Base-by-base conservation (phyloP, 495 filamentous ascomycete genomes). In the Penicillium alfredii region DNA sequence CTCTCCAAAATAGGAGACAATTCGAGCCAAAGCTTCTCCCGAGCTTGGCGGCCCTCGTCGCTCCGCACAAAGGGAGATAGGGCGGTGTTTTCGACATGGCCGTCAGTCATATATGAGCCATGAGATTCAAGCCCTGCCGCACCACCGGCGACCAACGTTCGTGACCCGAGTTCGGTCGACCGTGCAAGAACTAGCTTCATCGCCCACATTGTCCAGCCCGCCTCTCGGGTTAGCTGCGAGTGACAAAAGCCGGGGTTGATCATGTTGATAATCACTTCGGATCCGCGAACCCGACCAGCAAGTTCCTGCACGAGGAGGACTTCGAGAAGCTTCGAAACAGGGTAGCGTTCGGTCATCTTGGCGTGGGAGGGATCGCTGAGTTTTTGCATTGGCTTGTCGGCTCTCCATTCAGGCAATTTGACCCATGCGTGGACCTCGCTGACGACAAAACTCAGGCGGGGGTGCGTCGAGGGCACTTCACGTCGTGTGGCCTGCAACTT, bases 11-110 rank as follows among this genome's bases (percentile, higher is more conserved):
- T 72, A 14, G 38, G 42, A 10, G 53, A 51, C 6, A 80, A 18
- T 55, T 82, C 74, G n/a, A 41, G 40, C 64, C 77, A 73, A 6
- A 82, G 58, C 50, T 58, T 63, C 49, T 64, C 56, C 32, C 78
- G 63, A 23, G 67, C 64, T 33, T 67, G 32, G 4, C 35, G 23
- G 4, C 63, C 65, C 15, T 72, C 55, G 1, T 53, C 43, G 33
- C 61, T 65, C 9, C 37, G 53, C 4, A 72, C 68, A 35, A 68
- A 53, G 17, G 55, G 23, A 1, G 56, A 68, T 40, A 48, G 33
- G 17, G 16, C 41, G 19, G 42, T 42, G 12, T 49, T 51, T 0
- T 43, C 41, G 2, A 63, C 53, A 4, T 35, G 8, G 6, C 60
- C 55, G 46, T 61, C 58, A 1, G 30, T 35, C 46, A 76, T 55